Base-by-base conservation (phyloP, 768 basidiomycete species). In the Hydnomerulius pinastri region DNA sequence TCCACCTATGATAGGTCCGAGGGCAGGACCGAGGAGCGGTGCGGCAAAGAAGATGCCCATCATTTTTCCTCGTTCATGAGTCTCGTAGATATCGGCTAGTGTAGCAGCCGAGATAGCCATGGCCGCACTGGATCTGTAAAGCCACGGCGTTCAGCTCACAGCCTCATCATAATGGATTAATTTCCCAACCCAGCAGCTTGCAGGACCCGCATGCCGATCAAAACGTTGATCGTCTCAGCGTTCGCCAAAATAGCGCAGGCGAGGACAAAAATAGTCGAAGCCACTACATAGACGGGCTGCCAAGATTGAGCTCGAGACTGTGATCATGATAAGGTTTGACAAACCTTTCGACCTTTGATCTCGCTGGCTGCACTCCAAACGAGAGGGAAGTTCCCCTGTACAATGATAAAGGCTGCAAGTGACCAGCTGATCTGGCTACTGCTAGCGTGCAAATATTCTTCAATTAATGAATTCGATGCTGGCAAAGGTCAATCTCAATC, bases 41-140 rank as follows among this genome's bases (percentile, higher is more conserved):
- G 90, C 84, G 11, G 83, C 82, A 56, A 87, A 92, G 67, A 85
- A 92, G 7, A 90, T 72, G 1, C 91, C 91, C 79, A 92, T 86
- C 77, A 81, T 86, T 17, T 77, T 81, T 4, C 91, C 91, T 43
- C 90, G 76, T 62, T 90, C 85, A 10, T 76, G 73, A 0, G 86
- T 80, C 21, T 90, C 87, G 57, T 81, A 91, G 4, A 91, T 84
- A 62, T 91, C 89, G 1, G 87, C 87, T 3, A 92, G 70, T 4
- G 88, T 87, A 12, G 85, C 88, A 0, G 87, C 86, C 4, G 90
- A 91, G 46, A 91, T 82, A 0, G 84, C 64, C 35, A 87, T 76
- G 10, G 86, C 83, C 8, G 86, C 85, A 41, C 83, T 80, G 4
- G 83, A 84, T 38, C 82, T 86, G 50, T 51, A 20, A 28, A 6